Conservation (phyloP, 2,329 filamentous ascomycete genomes). For the Pseudogymnoascus sp. region DNA sequence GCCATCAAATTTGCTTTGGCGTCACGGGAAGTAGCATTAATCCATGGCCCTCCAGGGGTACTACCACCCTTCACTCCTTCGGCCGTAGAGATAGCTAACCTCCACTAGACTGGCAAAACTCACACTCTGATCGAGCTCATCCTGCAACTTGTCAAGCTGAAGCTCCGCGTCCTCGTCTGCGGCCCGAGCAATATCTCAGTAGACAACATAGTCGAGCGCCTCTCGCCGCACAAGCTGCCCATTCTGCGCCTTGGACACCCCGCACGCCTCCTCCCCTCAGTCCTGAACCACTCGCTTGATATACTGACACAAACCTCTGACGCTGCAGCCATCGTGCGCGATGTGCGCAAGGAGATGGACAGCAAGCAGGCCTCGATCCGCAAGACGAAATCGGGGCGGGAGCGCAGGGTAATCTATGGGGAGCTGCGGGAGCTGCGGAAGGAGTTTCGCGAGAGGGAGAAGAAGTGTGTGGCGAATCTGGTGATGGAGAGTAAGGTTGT, state of each 20-base stretch:
- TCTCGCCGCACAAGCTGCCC: conserved; percentile 74
- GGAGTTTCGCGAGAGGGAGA: conserved; percentile 80
- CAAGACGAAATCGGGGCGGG: conserved; percentile 73
- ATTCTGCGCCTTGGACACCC: conserved; percentile 90
- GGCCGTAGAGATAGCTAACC: background rate
- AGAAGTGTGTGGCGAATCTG: conserved; percentile 67
- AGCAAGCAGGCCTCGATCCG: conserved; percentile 79
- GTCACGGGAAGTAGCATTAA: conserved; percentile 72
- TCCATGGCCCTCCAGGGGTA: conserved; percentile 85
- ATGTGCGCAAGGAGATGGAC: conserved; percentile 89
- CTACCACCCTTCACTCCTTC: conserved; percentile 20
- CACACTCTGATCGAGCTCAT: conserved; percentile 94
- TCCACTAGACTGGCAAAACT: conserved; percentile 73
- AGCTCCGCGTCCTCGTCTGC: conserved; percentile 77
- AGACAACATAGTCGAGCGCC: conserved; percentile 92
- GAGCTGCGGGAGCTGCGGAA: conserved; percentile 79
- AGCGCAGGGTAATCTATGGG: conserved; percentile 71
- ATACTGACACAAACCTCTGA: conserved; percentile 85
- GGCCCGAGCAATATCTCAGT: conserved; percentile 95
- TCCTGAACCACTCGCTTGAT: conserved; percentile 83
- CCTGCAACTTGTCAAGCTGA: conserved; percentile 70
- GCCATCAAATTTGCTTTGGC: conserved; percentile 75
- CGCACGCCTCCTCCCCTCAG: conserved; percentile 77
- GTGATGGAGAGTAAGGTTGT: conserved; percentile 76
- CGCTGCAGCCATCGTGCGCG: conserved; percentile 78